These are phyloP conservation scores for Leccinellum luteum DNA, from an alignment of 768 basidiomycete genomes.

Conservation along the genomic window DNA sequence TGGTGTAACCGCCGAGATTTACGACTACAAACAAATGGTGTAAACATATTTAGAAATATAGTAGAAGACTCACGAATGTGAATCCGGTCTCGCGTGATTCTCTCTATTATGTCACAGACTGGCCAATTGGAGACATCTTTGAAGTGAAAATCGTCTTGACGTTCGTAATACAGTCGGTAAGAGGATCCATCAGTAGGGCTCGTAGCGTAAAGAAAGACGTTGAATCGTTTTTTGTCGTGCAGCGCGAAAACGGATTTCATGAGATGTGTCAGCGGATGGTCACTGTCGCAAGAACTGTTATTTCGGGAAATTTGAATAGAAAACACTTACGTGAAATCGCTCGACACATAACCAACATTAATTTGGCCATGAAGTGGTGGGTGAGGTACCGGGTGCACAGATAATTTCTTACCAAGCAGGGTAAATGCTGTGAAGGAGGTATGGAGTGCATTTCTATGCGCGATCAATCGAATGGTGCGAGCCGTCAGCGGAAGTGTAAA, in stretches of 20 bases:
- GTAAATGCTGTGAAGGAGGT: constrained; percentile 42
- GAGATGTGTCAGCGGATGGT: constrained; percentile 51
- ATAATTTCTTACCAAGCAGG: constrained; percentile 24
- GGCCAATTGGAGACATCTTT: constrained; percentile 41
- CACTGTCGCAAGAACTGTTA: constrained; percentile 27
- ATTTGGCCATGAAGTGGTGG: constrained; percentile 40
- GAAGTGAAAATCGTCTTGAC: constrained; percentile 36
- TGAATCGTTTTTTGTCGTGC: constrained; percentile 40
- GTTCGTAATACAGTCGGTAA: constrained; percentile 43
- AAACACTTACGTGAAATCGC: constrained; percentile 42
- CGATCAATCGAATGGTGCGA: constrained; percentile 43
- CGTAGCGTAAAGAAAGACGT: constrained; percentile 47
- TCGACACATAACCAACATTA: constrained; percentile 49
- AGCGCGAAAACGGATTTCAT: constrained; percentile 50
- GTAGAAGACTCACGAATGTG: constrained; percentile 39
- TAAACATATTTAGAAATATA: background rate
- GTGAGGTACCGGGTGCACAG: constrained; percentile 40
- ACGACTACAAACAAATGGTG: constrained; percentile 32
- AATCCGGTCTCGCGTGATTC: constrained; percentile 41
- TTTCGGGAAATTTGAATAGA: background rate
- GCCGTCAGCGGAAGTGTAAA: constrained; percentile 45
- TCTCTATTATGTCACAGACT: constrained; percentile 35
- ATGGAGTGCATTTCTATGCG: constrained; percentile 46
- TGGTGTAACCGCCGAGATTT: constrained; percentile 50
- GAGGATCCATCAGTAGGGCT: constrained; percentile 45